phyloP scores from a whole-genome alignment of 176 grass and related monocot genomes.

The Cocos nucifera region DNA sequence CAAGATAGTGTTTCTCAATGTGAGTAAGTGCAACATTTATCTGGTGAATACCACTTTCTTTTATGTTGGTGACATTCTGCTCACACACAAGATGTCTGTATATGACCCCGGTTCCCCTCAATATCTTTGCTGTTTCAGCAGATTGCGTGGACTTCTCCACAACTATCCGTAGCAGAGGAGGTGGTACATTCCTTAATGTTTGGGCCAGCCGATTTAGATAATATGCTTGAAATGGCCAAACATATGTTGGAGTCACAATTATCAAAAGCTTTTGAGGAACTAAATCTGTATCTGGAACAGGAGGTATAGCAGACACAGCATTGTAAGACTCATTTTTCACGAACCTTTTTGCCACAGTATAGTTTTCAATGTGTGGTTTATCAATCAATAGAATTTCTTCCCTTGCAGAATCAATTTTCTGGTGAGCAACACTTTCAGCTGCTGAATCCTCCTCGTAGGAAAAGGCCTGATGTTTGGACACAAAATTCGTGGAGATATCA shows the following conservation, averaged over 20 bases:
- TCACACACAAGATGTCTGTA: slow-evolving; percentile 82
- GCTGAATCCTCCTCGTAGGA: slow-evolving; percentile 13
- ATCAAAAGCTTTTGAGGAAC: slow-evolving; percentile 69
- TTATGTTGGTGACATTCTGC: slow-evolving; percentile 56
- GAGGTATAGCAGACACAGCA: slow-evolving; percentile 3
- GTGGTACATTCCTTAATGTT: slow-evolving; percentile 50
- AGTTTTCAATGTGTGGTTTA: slow-evolving; percentile 20
- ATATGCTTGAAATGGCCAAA: slow-evolving; percentile 72
- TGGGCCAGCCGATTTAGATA: slow-evolving; percentile 81
- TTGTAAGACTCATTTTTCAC: slow-evolving; percentile 40
- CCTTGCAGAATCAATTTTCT: neutral
- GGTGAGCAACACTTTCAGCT: neutral
- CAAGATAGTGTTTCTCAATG: slow-evolving; percentile 88
- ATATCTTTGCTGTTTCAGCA: slow-evolving; percentile 50
- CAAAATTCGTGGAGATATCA: slow-evolving; percentile 49
- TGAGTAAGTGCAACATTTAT: slow-evolving; percentile 78
- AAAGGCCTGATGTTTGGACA: slow-evolving; percentile 16
- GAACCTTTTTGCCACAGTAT: slow-evolving; percentile 34
- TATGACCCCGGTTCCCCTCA: slow-evolving; percentile 85
- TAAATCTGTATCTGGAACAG: slow-evolving; percentile 21
- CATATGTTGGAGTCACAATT: slow-evolving; percentile 69
- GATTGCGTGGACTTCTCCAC: slow-evolving; percentile 68
- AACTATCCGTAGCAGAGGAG: slow-evolving; percentile 85
- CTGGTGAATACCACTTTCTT: slow-evolving; percentile 64
- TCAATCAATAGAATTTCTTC: slow-evolving; percentile 26